Evolutionary conservation across 345 rosid species (phyloP), one percentile per base, ranked within the genome.

Genomic region (Psidium guajava): DNA sequence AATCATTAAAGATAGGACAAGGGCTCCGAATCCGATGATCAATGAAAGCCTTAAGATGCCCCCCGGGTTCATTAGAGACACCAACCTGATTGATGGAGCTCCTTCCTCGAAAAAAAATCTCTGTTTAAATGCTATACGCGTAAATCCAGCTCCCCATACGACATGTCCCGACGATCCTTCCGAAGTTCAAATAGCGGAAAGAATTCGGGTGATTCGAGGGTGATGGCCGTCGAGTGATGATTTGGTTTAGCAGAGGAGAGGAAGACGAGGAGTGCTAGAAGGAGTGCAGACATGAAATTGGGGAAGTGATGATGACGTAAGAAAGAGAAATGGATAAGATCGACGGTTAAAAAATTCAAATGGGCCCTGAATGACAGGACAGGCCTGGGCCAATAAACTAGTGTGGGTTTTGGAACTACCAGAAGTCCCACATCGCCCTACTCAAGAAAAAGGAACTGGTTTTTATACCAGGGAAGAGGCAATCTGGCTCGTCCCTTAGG

Each of bases 401-500:
- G 25, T 10, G 24, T 36, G 77, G 77, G 47, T 25, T 69, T 2
- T 32, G 47, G 24, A 4, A 21, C 21, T 9, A 18, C 4, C 2
- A 8, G 13, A 8, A 69, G 47, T 69, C 77, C 77, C 77, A 18
- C 47, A 69, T 69, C 47, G 44, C 12, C 0, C 1, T 0, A 0
- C 0, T 4, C 24, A 8, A 5, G 1, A 40, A 11, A 69, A 32
- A 69, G 13, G 4, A 4, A 40, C 18, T 24, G 0, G 74, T 64
- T 64, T 64, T 8, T 64, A 18, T 32, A 0, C 2, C 0, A 1
- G 8, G 6, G 47, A 5, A 18, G 77, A 13, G 1, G 47, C 1
- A 0, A 0, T 0, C 4, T 0, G 0, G 1, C 0, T 2, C 0
- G 47, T 69, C 77, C 5, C 77, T 32, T 18, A 0, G 77, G 47